Conservation (phyloP, 768 basidiomycete species). For the Tricholoma sp. region DNA sequence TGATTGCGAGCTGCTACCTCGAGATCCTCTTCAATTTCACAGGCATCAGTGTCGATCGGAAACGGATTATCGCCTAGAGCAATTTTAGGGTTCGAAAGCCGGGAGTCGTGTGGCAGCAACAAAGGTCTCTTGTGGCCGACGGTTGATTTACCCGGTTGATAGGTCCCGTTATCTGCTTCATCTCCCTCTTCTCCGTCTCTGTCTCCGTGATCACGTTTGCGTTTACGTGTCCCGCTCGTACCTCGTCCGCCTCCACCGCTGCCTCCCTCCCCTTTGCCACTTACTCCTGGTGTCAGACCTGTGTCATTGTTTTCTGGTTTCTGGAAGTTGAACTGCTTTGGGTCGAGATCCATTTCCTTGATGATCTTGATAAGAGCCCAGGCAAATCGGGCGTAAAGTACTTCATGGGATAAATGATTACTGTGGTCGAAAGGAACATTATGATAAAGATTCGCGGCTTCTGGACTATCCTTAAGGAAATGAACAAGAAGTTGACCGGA, state of each 20-base stretch:
- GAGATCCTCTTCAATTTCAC: background rate
- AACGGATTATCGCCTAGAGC: background rate
- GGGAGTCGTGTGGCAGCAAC: background rate
- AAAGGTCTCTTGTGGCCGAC: too few relatives aligned
- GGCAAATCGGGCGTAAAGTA: background rate
- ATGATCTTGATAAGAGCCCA: background rate
- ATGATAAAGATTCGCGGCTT: background rate
- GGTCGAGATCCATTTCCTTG: background rate
- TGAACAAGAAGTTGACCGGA: background rate
- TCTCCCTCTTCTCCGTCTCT: too few relatives aligned
- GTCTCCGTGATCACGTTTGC: too few relatives aligned
- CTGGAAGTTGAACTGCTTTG: too few relatives aligned
- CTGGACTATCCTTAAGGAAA: background rate
- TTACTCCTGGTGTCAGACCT: too few relatives aligned
- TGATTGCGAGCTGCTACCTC: too few relatives aligned
- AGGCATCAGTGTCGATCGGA: background rate
- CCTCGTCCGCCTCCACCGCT: too few relatives aligned
- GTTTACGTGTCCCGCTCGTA: too few relatives aligned
- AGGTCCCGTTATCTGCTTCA: background rate
- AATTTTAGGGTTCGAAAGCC: background rate
- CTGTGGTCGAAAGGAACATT: background rate
- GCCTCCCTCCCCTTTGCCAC: too few relatives aligned
- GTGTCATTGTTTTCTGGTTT: too few relatives aligned
- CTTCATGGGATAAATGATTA: background rate
- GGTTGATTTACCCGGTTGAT: background rate